Evolutionary conservation across 371 early-diverging fungal genomes (phyloP).

Genomic region (Neoconidiobolus thromboides): DNA sequence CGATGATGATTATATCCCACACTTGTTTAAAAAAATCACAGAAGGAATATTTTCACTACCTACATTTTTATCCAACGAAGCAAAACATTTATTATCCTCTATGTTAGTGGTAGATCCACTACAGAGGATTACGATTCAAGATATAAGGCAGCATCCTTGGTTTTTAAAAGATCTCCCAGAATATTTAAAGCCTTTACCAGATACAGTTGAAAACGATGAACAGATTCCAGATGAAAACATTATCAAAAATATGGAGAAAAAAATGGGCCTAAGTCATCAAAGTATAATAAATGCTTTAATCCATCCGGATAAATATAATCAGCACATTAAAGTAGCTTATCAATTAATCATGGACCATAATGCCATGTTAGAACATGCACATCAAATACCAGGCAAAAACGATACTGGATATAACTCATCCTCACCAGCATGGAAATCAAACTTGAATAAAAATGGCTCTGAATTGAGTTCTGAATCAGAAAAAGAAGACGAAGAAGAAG

Average conservation of each 20-base stretch:
- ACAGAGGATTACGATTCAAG: constrained; percentile 77
- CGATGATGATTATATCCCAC: constrained; percentile 96
- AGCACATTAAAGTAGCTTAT: constrained; percentile 86
- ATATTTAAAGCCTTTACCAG: constrained; percentile 60
- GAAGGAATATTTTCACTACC: constrained; percentile 83
- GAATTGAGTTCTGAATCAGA: background rate
- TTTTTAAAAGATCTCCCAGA: constrained; percentile 75
- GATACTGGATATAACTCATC: background rate
- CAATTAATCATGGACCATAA: constrained; percentile 75
- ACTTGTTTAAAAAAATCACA: constrained; percentile 84
- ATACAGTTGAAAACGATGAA: constrained; percentile 32
- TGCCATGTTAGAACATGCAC: constrained; percentile 47
- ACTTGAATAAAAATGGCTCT: background rate
- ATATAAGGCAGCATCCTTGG: constrained; percentile 80
- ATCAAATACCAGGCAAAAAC: constrained; percentile 5
- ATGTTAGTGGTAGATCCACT: constrained; percentile 94
- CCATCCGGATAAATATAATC: constrained; percentile 43
- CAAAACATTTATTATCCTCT: constrained; percentile 58
- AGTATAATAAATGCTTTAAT: constrained; percentile 48
- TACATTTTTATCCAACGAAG: constrained; percentile 60
- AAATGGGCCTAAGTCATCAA: constrained; percentile 55
- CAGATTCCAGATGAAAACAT: constrained; percentile 12
- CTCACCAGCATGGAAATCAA: background rate
- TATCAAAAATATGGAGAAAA: constrained; percentile 57
- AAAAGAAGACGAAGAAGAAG: background rate